Conservation (phyloP, 1,139 yeast genomes). For the Kodamaea arcana region DNA sequence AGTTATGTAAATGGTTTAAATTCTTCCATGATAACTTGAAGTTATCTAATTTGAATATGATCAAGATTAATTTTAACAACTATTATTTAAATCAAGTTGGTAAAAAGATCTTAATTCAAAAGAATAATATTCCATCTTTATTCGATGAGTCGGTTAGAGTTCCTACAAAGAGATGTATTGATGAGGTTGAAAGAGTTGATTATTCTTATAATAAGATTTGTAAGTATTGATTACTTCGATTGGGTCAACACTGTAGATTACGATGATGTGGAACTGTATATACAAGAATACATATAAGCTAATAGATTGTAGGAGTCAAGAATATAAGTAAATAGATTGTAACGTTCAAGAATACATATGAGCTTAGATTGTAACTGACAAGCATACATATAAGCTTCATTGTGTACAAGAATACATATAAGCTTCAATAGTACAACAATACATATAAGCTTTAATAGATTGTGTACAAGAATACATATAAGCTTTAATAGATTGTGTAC, state of each 20-base stretch:
- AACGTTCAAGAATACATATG: neutral
- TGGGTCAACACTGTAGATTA: no score
- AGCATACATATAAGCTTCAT: no score
- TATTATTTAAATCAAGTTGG: slow-evolving; percentile 35
- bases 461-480: no score
- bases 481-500: no score
- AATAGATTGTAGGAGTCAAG: no score
- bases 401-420: no score
- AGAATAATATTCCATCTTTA: slow-evolving; percentile 13
- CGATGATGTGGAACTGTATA: neutral
- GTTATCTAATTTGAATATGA: slow-evolving; percentile 14
- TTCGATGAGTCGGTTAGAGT: slow-evolving; percentile 6
- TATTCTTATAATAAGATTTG: slow-evolving; percentile 4
- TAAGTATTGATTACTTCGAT: slow-evolving; percentile 3
- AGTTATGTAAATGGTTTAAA: slow-evolving; percentile 29
- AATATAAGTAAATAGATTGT: neutral
- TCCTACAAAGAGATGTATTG: slow-evolving; percentile 17
- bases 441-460: no score
- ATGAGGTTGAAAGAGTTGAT: slow-evolving; percentile 7
- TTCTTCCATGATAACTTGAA: slow-evolving; percentile 22
- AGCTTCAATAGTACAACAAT: no score
- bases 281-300: neutral
- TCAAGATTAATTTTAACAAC: slow-evolving; percentile 25
- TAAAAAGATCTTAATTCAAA: slow-evolving; percentile 26
- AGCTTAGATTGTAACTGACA: no score